phyloP scores from a whole-genome alignment of 2,329 filamentous ascomycete genomes.

The Paradendryphiella salina region DNA sequence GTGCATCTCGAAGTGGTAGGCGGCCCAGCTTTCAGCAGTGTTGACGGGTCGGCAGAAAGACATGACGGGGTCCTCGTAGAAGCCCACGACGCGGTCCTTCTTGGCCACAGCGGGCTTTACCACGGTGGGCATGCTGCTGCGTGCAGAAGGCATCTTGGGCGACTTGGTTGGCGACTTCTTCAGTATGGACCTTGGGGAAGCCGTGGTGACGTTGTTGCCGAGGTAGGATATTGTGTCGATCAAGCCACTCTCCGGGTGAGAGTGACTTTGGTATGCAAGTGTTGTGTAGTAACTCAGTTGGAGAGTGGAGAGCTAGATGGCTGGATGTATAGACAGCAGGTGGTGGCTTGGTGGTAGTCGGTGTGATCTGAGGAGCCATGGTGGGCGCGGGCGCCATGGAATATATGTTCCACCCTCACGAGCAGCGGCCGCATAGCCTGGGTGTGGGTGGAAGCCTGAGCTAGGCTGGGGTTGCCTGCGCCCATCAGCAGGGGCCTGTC shows the following conservation, averaged over 20 bases:
- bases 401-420: constrained; percentile 42
- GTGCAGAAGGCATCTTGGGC: constrained; percentile 40
- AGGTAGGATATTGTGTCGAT: constrained; percentile 31
- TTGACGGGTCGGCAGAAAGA: constrained; percentile 49
- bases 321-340: constrained; percentile 6
- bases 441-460: constrained; percentile 34
- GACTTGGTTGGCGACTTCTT: constrained; percentile 33
- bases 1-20: constrained; percentile 55
- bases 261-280: constrained; percentile 23
- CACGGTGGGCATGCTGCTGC: constrained; percentile 42
- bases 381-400: constrained; percentile 28
- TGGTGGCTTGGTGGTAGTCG: constrained; percentile 14
- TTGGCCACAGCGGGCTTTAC: constrained; percentile 36
- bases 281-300: constrained; percentile 13
- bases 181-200: constrained; percentile 38
- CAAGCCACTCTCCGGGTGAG: constrained; percentile 31
- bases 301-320: constrained; percentile 13
- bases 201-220: constrained; percentile 37
- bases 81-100: constrained; percentile 43
- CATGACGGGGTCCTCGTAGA: constrained; percentile 45
- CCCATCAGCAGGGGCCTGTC: constrained; percentile 23
- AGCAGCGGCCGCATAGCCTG: constrained; percentile 23
- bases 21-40: constrained; percentile 50
- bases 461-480: constrained; percentile 21
- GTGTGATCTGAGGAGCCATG: constrained; percentile 23